These are phyloP conservation scores for Microbotryomycetes sp. DNA, from an alignment of 1,284 basidiomycete species.

Conservation along the genomic window DNA sequence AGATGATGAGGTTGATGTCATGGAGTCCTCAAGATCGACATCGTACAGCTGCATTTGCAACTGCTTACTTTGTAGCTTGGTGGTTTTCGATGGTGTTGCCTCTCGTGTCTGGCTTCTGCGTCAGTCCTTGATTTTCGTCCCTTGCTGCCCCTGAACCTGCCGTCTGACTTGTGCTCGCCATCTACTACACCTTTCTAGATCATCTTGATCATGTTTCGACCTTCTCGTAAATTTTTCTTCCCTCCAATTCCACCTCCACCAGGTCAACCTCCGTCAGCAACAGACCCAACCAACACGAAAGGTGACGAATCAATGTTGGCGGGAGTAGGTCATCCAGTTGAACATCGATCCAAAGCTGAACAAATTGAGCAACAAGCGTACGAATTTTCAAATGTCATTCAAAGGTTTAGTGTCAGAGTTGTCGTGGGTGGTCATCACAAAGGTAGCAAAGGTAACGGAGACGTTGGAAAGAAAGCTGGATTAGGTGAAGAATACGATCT, in stretches of 20 bases:
- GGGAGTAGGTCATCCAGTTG: constrained; percentile 41
- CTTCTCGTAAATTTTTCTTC: constrained; percentile 48
- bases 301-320: constrained; percentile 46
- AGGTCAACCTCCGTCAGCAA: constrained; percentile 44
- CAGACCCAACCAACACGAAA: constrained; percentile 44
- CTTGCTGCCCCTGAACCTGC: neutral
- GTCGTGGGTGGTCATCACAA: constrained; percentile 39
- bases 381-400: constrained; percentile 43
- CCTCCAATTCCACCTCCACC: constrained; percentile 42
- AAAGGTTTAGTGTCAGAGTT: constrained; percentile 43
- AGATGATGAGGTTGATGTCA: constrained; percentile 26
- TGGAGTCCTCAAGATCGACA: constrained; percentile 17
- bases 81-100: constrained; percentile 46
- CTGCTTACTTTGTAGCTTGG: constrained; percentile 49
- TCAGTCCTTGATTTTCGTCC: constrained; percentile 2
- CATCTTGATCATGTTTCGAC: constrained; percentile 48
- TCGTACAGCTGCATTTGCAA: constrained; percentile 22
- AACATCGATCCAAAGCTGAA: constrained; percentile 44
- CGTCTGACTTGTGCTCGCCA: neutral
- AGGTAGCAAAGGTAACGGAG: constrained; percentile 42
- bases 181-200: constrained; percentile 24
- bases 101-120: constrained; percentile 42
- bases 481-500: constrained; percentile 19
- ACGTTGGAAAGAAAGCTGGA: constrained; percentile 42
- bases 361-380: constrained; percentile 47